A percentile compares a stretch with the other conserved stretches of the same genome.
These are phyloP conservation scores for Solanum rostratum DNA, from an alignment of 257 asterid species.

Conservation along the genomic window DNA sequence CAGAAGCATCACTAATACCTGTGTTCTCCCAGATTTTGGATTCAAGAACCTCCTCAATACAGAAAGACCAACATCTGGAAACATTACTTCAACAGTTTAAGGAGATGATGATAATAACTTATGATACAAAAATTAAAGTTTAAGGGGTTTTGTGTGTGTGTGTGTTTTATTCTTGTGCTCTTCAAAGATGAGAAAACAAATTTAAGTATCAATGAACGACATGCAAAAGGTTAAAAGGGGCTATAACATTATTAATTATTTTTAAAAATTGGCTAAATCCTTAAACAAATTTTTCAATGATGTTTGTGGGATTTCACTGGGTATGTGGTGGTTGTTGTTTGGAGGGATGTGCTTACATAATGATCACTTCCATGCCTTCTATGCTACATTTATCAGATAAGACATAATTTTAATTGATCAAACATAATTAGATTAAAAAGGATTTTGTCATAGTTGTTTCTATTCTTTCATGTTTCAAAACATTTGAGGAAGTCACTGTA, in stretches of 20 bases:
- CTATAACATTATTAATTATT: neutral
- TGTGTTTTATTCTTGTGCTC: neutral
- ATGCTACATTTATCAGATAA: neutral
- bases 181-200: neutral
- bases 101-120: neutral
- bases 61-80: constrained; percentile 87
- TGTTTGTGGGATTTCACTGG: too few species aligned
- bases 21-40: constrained; percentile 37
- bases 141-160: neutral
- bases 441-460: neutral
- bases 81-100: neutral
- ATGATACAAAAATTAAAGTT: neutral
- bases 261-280: neutral
- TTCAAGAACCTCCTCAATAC: constrained; percentile 66
- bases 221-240: neutral
- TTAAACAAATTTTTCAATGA: neutral
- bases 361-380: neutral
- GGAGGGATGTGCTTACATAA: neutral
- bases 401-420: neutral
- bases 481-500: constrained; percentile 10
- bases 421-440: neutral
- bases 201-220: neutral
- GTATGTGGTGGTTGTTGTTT: too few species aligned
- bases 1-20: constrained; percentile 37
- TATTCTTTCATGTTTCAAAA: neutral